Conservation (phyloP, 257 asterid genomes). For the Vinca minor region DNA sequence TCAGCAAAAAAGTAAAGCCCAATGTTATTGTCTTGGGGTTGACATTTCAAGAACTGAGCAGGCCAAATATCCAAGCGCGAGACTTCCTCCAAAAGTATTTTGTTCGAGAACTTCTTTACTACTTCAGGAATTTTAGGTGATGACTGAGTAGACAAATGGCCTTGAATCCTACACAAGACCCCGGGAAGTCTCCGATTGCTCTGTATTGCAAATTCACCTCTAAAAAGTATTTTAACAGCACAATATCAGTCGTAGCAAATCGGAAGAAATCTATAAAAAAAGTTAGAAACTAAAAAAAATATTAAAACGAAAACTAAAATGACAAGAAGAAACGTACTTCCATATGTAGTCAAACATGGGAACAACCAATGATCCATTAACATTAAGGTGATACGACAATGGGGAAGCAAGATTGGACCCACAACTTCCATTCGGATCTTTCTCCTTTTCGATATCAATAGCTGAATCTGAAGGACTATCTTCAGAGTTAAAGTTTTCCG, state of each 20-base stretch:
- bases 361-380: constrained; percentile 5
- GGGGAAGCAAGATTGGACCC: not conserved
- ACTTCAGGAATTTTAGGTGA: constrained; percentile 18
- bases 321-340: constrained; percentile 10
- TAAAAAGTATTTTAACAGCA: not conserved
- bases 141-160: constrained; percentile 15
- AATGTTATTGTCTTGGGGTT: constrained; percentile 16
- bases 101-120: constrained; percentile 17
- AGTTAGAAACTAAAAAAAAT: too few relatives aligned
- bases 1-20: constrained; percentile 22
- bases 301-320: not conserved
- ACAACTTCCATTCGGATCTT: constrained; percentile 1
- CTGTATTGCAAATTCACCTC: constrained; percentile 16
- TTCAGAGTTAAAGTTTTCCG: not conserved
- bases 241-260: not conserved
- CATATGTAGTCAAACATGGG: constrained; percentile 19
- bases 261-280: too few relatives aligned
- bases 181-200: constrained; percentile 8
- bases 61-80: constrained; percentile 19
- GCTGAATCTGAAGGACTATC: constrained; percentile 2
- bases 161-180: constrained; percentile 15
- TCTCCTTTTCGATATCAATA: not conserved
- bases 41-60: constrained; percentile 13
- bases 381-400: constrained; percentile 7
- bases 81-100: constrained; percentile 17